Evolutionary conservation across 495 filamentous ascomycete species (phyloP).

Genomic region (Hypoxylon fragiforme): DNA sequence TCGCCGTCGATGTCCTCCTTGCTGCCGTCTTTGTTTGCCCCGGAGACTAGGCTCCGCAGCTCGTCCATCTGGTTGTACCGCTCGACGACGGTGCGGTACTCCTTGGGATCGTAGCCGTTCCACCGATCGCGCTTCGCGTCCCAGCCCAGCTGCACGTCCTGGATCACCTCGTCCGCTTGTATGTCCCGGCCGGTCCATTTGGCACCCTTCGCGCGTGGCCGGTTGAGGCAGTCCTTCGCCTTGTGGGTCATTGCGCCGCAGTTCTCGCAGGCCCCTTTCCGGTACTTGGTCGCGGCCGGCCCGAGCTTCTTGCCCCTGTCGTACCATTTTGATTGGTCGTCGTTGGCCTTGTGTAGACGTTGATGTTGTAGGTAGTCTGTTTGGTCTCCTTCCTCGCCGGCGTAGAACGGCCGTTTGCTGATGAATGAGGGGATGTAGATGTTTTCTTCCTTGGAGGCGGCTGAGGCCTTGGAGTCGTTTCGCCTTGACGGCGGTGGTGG

Average conservation of each 20-base stretch:
- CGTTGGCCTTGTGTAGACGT: conserved; percentile 73
- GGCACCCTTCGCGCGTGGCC: conserved; percentile 87
- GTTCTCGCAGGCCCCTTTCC: conserved; percentile 97
- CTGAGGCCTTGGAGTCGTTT: conserved; percentile 46
- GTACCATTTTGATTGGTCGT: conserved; percentile 83
- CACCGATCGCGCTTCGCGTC: conserved; percentile 98
- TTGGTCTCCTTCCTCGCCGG: conserved; percentile 74
- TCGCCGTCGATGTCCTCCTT: conserved; percentile 52
- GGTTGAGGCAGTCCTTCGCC: conserved; percentile 87
- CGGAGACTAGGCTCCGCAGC: conserved; percentile 62
- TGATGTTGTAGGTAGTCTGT: conserved; percentile 97
- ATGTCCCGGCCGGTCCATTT: conserved; percentile 94
- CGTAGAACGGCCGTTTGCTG: conserved; percentile 96
- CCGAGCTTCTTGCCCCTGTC: conserved; percentile 79
- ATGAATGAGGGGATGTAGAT: conserved; percentile 99
- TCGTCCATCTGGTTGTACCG: conserved; percentile 87
- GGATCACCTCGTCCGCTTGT: conserved; percentile 85
- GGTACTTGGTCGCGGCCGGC: conserved; percentile 89
- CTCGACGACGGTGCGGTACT: conserved; percentile 82
- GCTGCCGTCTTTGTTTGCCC: conserved; percentile 44
- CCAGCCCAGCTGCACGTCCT: conserved; percentile 86
- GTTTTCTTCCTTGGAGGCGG: conserved; percentile 79
- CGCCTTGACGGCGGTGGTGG: conserved; percentile 42
- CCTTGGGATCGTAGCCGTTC: conserved; percentile 91
- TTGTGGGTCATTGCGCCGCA: conserved; percentile 97